phyloP scores from a whole-genome alignment of 139 green algal genomes.

The Desmodesmus armatus region DNA sequence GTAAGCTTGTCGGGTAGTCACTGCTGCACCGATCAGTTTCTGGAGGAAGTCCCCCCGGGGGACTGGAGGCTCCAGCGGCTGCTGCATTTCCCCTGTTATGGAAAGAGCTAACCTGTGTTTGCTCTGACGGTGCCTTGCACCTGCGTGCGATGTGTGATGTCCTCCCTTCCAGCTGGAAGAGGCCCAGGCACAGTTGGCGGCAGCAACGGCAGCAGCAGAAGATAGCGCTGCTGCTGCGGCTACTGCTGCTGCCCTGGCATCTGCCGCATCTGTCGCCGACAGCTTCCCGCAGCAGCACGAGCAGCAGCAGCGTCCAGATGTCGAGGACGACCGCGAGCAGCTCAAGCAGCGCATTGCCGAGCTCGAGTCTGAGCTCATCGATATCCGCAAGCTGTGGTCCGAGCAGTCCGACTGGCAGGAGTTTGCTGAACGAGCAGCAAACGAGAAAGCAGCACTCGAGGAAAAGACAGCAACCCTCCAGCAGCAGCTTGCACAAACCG shows the following conservation, averaged over 20 bases:
- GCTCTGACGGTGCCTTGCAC: too few relatives aligned
- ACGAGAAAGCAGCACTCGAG: not conserved
- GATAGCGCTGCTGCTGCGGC: not conserved
- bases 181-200: not conserved
- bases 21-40: too few relatives aligned
- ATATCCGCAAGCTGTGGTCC: too few relatives aligned
- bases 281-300: not conserved
- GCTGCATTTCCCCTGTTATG: too few relatives aligned
- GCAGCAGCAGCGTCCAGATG: not conserved
- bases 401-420: not conserved
- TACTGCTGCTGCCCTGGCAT: not conserved
- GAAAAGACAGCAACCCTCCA: not conserved
- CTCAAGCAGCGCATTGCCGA: not conserved
- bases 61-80: too few relatives aligned
- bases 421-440: not conserved
- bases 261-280: too few relatives aligned
- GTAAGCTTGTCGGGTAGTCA: too few relatives aligned
- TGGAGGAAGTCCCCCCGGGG: too few relatives aligned
- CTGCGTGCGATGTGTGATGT: too few relatives aligned
- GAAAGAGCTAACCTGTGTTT: too few relatives aligned
- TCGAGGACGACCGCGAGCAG: not conserved
- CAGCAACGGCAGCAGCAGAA: slow-evolving; percentile 31
- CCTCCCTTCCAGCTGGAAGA: slow-evolving; percentile 19
- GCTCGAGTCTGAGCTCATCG: not conserved
- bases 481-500: not conserved